A percentile compares a stretch with the other conserved stretches of the same genome.
These are phyloP conservation scores for Zelonia costaricensis DNA, from an alignment of 208 protist genomes.

Conservation along the genomic window DNA sequence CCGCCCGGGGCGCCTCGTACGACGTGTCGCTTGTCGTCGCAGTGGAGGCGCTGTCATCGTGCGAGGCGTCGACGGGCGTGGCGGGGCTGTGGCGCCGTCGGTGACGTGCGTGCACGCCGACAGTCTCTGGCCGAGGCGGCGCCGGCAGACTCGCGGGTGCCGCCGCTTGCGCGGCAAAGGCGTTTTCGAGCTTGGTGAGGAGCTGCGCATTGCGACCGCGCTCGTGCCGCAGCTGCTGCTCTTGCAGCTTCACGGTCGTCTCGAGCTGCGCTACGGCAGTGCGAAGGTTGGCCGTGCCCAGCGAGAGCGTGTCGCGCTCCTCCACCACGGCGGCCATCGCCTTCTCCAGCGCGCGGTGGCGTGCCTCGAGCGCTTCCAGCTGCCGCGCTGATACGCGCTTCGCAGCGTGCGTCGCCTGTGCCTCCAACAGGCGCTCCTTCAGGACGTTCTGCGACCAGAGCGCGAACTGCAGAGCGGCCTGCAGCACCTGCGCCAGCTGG, in stretches of 20 bases:
- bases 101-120: slow-evolving; percentile 9
- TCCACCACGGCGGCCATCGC: slow-evolving; percentile 26
- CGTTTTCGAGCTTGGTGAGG: slow-evolving; percentile 34
- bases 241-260: slow-evolving; percentile 44
- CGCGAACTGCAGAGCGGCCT: slow-evolving; percentile 76
- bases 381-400: slow-evolving; percentile 43
- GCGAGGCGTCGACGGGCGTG: background rate
- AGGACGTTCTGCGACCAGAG: slow-evolving; percentile 84
- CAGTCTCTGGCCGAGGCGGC: background rate
- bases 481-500: slow-evolving; percentile 66
- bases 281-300: slow-evolving; percentile 41
- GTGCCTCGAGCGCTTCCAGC: slow-evolving; percentile 50
- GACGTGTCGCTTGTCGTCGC: slow-evolving; percentile 1
- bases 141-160: background rate
- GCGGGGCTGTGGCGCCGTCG: background rate
- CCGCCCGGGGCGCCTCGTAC: background rate
- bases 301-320: slow-evolving; percentile 55
- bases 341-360: slow-evolving; percentile 25
- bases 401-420: slow-evolving; percentile 44
- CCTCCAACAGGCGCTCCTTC: slow-evolving; percentile 57
- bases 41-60: slow-evolving; percentile 11
- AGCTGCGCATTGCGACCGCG: slow-evolving; percentile 37
- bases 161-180: slow-evolving; percentile 12
- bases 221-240: slow-evolving; percentile 54
- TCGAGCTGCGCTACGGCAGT: slow-evolving; percentile 44